Evolutionary conservation across 192 early-diverging fungal species (phyloP).

Genomic region (Phlyctochytrium arcticum): DNA sequence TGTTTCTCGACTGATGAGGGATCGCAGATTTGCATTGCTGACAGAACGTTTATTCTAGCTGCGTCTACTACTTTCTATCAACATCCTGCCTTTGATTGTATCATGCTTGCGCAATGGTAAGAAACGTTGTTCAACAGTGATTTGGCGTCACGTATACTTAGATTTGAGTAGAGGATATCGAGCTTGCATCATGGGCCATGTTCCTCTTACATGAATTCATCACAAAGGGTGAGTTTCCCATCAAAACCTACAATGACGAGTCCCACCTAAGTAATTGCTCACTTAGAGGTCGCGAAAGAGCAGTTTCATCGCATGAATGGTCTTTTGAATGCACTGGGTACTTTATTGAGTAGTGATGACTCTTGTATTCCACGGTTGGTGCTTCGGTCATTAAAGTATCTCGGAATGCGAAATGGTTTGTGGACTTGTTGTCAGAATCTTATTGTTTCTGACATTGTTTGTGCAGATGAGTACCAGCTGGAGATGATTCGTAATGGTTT

Average conservation of each 20-base stretch:
- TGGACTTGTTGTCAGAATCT: not conserved
- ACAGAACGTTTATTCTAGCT: slow-evolving; percentile 30
- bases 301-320: slow-evolving; percentile 59
- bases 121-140: not conserved
- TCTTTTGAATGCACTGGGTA: slow-evolving; percentile 54
- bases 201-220: slow-evolving; percentile 77
- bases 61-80: slow-evolving; percentile 51
- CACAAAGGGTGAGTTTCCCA: slow-evolving; percentile 44
- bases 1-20: too few species aligned
- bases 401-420: slow-evolving; percentile 57
- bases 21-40: too few species aligned
- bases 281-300: slow-evolving; percentile 53
- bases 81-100: slow-evolving; percentile 64
- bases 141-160: not conserved
- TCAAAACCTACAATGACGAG: not conserved
- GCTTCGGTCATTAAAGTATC: slow-evolving; percentile 65
- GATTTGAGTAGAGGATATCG: slow-evolving; percentile 58
- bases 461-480: slow-evolving; percentile 50
- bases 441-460: not conserved
- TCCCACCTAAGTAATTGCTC: not conserved
- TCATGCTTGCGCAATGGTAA: slow-evolving; percentile 58
- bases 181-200: slow-evolving; percentile 74
- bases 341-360: slow-evolving; percentile 57
- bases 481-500: slow-evolving; percentile 61
- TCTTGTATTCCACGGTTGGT: slow-evolving; percentile 65